Evolutionary conservation across 2,329 filamentous ascomycete species (phyloP).

Genomic region (Calonectria pteridis): DNA sequence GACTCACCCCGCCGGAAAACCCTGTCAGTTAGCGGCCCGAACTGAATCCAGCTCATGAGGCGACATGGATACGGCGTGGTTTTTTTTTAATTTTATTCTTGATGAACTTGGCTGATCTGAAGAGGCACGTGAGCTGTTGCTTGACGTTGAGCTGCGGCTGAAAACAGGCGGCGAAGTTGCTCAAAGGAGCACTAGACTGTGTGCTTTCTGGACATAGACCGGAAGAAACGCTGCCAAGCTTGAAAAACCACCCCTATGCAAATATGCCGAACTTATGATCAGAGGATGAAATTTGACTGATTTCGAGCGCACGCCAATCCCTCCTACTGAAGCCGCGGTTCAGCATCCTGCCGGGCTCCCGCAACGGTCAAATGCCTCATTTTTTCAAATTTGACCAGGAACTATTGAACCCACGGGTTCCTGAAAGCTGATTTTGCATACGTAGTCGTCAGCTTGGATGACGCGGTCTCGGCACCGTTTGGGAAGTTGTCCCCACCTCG

Average conservation of each 20-base stretch:
- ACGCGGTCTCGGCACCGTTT: constrained; percentile 19
- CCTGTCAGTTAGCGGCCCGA: neutral
- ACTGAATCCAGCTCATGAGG: neutral
- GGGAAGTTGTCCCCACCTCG: constrained; percentile 11
- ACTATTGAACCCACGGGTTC: neutral
- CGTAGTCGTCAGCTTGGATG: constrained; percentile 25
- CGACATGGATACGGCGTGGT: neutral
- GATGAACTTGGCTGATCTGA: neutral
- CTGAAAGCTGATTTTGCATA: neutral
- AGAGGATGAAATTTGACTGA: neutral
- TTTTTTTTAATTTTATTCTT: too few relatives aligned
- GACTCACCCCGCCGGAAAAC: neutral
- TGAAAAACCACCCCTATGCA: neutral
- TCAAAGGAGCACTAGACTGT: neutral
- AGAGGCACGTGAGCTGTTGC: neutral
- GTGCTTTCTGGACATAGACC: neutral
- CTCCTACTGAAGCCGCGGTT: neutral
- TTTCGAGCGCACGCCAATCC: neutral
- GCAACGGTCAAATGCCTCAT: neutral
- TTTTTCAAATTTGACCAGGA: neutral
- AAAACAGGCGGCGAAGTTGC: neutral
- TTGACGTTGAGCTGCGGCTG: neutral
- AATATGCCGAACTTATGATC: neutral
- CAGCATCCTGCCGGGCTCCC: neutral
- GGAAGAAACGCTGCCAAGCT: neutral